Conservation (phyloP, 345 rosid species). For the Rhodamnia argentea region DNA sequence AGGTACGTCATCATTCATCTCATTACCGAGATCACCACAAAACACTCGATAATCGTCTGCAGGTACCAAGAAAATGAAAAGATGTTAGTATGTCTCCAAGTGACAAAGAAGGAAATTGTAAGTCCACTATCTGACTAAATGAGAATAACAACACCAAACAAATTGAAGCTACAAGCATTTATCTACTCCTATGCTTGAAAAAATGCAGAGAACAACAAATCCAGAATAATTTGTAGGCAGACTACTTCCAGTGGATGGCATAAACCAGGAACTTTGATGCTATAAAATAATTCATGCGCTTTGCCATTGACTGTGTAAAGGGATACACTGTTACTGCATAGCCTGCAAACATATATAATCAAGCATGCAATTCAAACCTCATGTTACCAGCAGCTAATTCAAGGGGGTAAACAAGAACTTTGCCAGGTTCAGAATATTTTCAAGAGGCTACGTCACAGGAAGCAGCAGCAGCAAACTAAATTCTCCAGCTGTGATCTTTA, state of each 20-base stretch:
- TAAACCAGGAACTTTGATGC: not conserved
- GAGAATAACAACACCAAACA: not conserved
- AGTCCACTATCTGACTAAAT: not conserved
- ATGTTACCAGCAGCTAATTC: not conserved
- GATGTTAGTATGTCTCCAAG: not conserved
- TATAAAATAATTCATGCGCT: not conserved
- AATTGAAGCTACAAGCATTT: not conserved
- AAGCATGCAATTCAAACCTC: not conserved
- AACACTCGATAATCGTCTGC: conserved; percentile 90
- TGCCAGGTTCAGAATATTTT: not conserved
- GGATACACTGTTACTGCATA: not conserved
- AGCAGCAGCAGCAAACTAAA: not conserved
- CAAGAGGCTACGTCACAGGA: not conserved
- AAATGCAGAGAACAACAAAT: not conserved
- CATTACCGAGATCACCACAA: conserved; percentile 99
- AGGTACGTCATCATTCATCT: conserved; percentile 99
- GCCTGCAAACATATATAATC: not conserved
- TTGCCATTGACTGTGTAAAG: not conserved
- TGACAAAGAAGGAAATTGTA: not conserved
- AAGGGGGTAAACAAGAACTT: not conserved
- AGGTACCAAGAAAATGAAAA: not conserved
- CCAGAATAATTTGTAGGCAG: not conserved
- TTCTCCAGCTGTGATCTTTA: not conserved
- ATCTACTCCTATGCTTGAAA: not conserved
- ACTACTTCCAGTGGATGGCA: not conserved